phyloP scores from a whole-genome alignment of 2,329 filamentous ascomycete species.

The Aspergillus arachidicola region DNA sequence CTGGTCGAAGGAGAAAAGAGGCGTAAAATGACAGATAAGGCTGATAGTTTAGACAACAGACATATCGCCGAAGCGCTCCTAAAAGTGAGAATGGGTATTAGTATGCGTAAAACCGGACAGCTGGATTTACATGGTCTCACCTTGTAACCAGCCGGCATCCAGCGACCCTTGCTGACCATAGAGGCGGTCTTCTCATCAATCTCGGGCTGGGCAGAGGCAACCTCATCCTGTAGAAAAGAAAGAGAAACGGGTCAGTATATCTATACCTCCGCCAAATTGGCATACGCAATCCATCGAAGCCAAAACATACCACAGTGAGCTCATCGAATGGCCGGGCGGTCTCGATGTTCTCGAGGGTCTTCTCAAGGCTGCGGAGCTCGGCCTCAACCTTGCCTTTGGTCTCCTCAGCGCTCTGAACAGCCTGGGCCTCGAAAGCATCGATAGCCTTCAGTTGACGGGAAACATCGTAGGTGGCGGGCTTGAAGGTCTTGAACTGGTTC shows the following conservation, averaged over 20 bases:
- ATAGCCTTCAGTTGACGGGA: conserved; percentile 95
- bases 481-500: conserved; percentile 89
- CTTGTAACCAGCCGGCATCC: conserved; percentile 99
- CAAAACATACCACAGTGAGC: conserved; percentile 81
- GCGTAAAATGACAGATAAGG: conserved; percentile 28
- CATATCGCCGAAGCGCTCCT: conserved; percentile 99
- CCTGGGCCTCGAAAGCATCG: conserved; percentile 95
- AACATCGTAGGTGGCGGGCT: conserved; percentile 92
- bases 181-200: conserved; percentile 96
- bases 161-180: conserved; percentile 96
- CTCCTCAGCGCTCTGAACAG: conserved; percentile 92
- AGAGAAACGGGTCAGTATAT: conserved; percentile 9
- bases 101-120: background rate
- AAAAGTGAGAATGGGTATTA: conserved; percentile 28
- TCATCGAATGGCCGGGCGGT: conserved; percentile 93
- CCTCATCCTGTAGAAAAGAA: conserved; percentile 71
- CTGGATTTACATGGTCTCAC: conserved; percentile 55
- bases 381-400: conserved; percentile 96
- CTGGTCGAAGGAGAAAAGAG: conserved; percentile 34
- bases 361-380: conserved; percentile 90
- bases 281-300: background rate
- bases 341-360: conserved; percentile 97
- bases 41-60: conserved; percentile 75
- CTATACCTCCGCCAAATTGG: background rate
- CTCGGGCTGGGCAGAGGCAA: conserved; percentile 88